A percentile compares a stretch with the other conserved stretches of the same genome.
These are phyloP conservation scores for Monosporascus sp. DNA, from an alignment of 2,329 filamentous ascomycete species.

Conservation along the genomic window DNA sequence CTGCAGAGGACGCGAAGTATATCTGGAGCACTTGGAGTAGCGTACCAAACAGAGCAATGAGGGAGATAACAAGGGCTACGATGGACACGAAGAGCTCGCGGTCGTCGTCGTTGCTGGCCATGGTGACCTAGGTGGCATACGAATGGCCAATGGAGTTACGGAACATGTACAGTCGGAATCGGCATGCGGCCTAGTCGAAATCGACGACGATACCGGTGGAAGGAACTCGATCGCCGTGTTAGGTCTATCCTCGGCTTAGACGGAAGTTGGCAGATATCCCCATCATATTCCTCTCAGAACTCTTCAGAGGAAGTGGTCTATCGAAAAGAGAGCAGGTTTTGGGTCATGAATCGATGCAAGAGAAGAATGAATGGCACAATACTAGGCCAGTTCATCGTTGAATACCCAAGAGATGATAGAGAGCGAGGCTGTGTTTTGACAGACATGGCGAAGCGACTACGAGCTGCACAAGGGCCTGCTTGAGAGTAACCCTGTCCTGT, in stretches of 20 bases:
- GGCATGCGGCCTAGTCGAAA: not conserved
- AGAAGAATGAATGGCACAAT: not conserved
- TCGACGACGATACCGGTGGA: too few relatives aligned
- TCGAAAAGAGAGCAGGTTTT: too few relatives aligned
- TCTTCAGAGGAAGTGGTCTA: too few relatives aligned
- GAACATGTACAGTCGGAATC: not conserved
- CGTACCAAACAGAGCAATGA: conserved; percentile 8
- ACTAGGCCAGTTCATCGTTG: not conserved
- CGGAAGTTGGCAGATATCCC: too few relatives aligned
- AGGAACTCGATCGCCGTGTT: too few relatives aligned
- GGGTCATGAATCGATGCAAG: not conserved
- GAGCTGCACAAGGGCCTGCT: not conserved
- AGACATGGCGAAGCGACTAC: not conserved
- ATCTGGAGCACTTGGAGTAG: conserved; percentile 14
- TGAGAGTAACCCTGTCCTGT: not conserved
- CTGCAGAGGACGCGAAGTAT: conserved; percentile 10
- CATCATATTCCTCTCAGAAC: too few relatives aligned
- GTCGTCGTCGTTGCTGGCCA: conserved; percentile 3
- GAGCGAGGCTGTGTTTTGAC: not conserved
- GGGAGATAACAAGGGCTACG: conserved; percentile 14
- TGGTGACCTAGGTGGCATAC: not conserved
- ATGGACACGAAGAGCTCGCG: conserved; percentile 7
- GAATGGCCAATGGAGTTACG: not conserved
- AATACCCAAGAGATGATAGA: not conserved
- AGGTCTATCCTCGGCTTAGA: too few relatives aligned